Evolutionary conservation across 495 filamentous ascomycete species (phyloP).

Genomic region (Alectoria sarmentosa): DNA sequence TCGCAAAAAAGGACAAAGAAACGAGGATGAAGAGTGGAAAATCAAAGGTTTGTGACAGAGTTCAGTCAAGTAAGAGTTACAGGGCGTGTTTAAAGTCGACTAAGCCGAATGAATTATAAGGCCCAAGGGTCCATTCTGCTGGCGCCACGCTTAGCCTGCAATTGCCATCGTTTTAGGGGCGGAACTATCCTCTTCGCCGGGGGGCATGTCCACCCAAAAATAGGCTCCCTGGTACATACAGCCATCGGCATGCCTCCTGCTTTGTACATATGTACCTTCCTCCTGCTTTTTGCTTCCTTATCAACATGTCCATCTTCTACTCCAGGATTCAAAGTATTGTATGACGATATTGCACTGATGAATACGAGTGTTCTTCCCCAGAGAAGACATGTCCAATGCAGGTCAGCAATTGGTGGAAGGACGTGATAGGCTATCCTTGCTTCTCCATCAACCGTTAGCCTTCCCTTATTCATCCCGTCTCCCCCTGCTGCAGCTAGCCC

Average conservation of each 20-base stretch:
- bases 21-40: background rate
- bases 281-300: too few relatives aligned
- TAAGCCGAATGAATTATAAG: background rate
- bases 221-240: too few relatives aligned
- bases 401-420: slow-evolving; percentile 1
- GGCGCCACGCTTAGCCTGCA: slow-evolving; percentile 6
- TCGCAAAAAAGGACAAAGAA: background rate
- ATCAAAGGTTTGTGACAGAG: background rate
- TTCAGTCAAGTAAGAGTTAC: background rate
- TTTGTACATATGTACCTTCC: too few relatives aligned
- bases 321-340: too few relatives aligned
- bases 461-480: slow-evolving; percentile 1
- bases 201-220: background rate
- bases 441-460: background rate
- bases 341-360: too few relatives aligned
- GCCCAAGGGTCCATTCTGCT: background rate
- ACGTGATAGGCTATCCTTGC: background rate
- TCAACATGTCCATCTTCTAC: too few relatives aligned
- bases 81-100: background rate
- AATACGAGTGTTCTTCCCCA: background rate
- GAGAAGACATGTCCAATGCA: background rate
- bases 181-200: slow-evolving; percentile 1
- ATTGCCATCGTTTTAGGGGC: background rate
- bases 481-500: slow-evolving; percentile 8
- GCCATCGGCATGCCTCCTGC: too few relatives aligned